Conservation (phyloP, 495 filamentous ascomycete genomes). For the Podospora fimiseda region DNA sequence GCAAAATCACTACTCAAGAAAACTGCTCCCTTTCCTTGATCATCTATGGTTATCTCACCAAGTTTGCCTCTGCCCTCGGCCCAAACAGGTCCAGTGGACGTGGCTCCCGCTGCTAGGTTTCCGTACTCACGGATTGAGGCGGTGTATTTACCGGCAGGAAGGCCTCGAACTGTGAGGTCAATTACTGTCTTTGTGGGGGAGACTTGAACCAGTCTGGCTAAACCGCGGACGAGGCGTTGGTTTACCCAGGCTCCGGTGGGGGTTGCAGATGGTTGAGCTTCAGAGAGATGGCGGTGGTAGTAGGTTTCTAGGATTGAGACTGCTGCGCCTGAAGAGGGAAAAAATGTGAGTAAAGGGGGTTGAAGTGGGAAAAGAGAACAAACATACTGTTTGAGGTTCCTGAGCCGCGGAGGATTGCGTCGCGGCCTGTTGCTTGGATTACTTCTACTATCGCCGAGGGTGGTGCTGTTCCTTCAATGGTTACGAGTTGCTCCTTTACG, state of each 20-base stretch:
- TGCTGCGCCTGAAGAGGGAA: constrained; percentile 59
- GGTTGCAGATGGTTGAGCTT: constrained; percentile 20
- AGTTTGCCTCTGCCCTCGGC: too few species aligned
- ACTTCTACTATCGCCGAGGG: constrained; percentile 83
- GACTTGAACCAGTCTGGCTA: constrained; percentile 78
- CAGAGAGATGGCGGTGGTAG: constrained; percentile 32
- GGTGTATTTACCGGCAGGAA: constrained; percentile 73
- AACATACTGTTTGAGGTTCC: constrained; percentile 70
- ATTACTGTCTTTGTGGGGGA: constrained; percentile 68
- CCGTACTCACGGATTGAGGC: constrained; percentile 82
- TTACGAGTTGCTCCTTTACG: constrained; percentile 60
- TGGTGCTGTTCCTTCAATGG: constrained; percentile 66
- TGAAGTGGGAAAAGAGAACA: background rate
- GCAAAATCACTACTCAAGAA: constrained; percentile 74
- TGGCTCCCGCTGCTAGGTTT: constrained; percentile 77
- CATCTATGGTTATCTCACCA: constrained; percentile 66
- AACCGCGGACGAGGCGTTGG: constrained; percentile 55
- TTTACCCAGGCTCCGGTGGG: constrained; percentile 23
- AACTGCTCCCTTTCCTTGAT: constrained; percentile 63
- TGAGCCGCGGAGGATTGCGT: constrained; percentile 89
- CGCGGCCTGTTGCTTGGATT: constrained; percentile 82
- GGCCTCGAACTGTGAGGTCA: constrained; percentile 80
- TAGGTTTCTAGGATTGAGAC: constrained; percentile 97
- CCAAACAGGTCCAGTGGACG: constrained; percentile 81
- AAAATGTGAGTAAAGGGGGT: background rate